Base-by-base conservation (phyloP, 1,139 yeast genomes). In the Diutina catenulata region DNA sequence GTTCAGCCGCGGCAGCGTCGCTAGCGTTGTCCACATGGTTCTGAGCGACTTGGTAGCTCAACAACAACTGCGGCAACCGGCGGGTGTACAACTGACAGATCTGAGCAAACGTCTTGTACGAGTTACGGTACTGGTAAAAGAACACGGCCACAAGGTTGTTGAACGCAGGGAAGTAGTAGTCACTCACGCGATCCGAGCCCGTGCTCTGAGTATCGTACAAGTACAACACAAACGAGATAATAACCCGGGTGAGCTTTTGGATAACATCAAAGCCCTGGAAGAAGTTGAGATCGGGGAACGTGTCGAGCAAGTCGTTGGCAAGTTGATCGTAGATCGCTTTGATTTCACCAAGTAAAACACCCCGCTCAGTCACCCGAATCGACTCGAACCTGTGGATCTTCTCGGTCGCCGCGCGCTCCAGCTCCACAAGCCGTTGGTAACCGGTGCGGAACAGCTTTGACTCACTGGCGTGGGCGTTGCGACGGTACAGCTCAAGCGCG, bases 201-300 rank as follows among this genome's bases (percentile, higher is more conserved):
- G 9, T 16, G 13, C 10, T 19, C 8, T 31, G 25, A 11, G n/a
- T 19, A 31, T 31, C 35, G 25, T 31, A 26, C 8, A 31, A 21
- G 15, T 19, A 21, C 15, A 31, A 16, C 16, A 31, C 35, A 11
- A 31, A 31, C 11, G 35, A 21, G 16, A 31, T 31, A 14, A 31
- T 18, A 3, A 31, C 14, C 7, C 35, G 35, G 9, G 24, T 14
- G 14, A 31, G 23, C 15, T 31, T 31, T 21, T 31, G 35, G 25
- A 31, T 31, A n/a, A 31, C 35, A 21, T 31, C 35, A 10, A 18
- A 31, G 7, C 35, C 35, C 14, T 31, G 35, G 35, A 31, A 31
- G 11, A 31, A 31, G 19, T 31, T 31, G n/a, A 31, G 24, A 31
- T 31, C 35, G 19, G 35, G 35, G 26, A 20, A 31, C n/a, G 25